These are phyloP conservation scores for Trichoderma sp. DNA, from an alignment of 2,329 filamentous ascomycete species.

Conservation along the genomic window DNA sequence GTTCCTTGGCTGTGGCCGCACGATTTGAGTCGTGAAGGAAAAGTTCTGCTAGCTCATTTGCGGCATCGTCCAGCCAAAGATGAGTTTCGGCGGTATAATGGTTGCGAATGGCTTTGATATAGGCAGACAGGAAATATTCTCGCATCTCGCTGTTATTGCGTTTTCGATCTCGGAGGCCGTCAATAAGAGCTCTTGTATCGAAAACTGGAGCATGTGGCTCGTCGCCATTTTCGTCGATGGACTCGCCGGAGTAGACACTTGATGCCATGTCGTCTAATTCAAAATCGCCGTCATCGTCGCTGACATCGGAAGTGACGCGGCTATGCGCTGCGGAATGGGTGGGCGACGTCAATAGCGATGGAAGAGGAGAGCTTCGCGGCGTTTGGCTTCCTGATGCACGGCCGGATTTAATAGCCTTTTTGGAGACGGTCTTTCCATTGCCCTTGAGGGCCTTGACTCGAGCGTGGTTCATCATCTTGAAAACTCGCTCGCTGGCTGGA, in stretches of 20 bases:
- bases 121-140: slow-evolving; percentile 50
- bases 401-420: slow-evolving; percentile 65
- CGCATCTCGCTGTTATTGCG: slow-evolving; percentile 73
- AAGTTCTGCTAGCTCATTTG: slow-evolving; percentile 61
- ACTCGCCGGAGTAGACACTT: slow-evolving; percentile 48
- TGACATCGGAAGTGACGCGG: slow-evolving; percentile 64
- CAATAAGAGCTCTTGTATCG: slow-evolving; percentile 65
- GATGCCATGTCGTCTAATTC: slow-evolving; percentile 51
- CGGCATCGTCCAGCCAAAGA: slow-evolving; percentile 58
- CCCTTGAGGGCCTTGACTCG: slow-evolving; percentile 70
- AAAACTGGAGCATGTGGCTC: slow-evolving; percentile 66
- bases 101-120: slow-evolving; percentile 58
- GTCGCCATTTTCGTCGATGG: slow-evolving; percentile 59
- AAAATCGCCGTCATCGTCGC: slow-evolving; percentile 51
- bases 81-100: slow-evolving; percentile 42
- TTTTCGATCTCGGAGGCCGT: slow-evolving; percentile 75
- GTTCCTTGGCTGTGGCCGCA: slow-evolving; percentile 70
- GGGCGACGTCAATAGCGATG: slow-evolving; percentile 61
- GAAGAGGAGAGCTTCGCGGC: slow-evolving; percentile 63
- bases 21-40: slow-evolving; percentile 72
- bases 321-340: slow-evolving; percentile 63
- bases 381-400: slow-evolving; percentile 62
- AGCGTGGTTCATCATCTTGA: slow-evolving; percentile 61
- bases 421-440: slow-evolving; percentile 72
- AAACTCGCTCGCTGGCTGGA: background rate